A percentile compares a stretch with the other conserved stretches of the same genome.
Evolutionary conservation across 2,329 filamentous ascomycete genomes (phyloP).

Genomic region (Neoarthrinium moseri): DNA sequence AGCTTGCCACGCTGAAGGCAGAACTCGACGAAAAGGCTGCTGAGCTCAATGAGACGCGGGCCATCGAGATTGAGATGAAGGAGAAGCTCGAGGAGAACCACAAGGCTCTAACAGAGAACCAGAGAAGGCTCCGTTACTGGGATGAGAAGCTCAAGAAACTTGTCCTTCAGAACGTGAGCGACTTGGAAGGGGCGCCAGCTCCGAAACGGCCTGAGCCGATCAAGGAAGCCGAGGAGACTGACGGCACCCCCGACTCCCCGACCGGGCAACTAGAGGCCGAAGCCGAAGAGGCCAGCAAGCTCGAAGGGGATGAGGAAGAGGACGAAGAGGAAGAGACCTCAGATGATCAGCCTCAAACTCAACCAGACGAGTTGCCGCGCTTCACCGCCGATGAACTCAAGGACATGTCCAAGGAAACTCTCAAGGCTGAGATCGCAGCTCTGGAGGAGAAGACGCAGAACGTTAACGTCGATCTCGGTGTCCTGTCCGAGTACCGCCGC

Average conservation of each 20-base stretch:
- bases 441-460: conserved; percentile 75
- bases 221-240: conserved; percentile 28
- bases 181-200: conserved; percentile 49
- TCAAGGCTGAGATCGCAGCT: conserved; percentile 61
- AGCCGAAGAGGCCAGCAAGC: conserved; percentile 12
- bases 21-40: conserved; percentile 84
- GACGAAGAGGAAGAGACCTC: conserved; percentile 18
- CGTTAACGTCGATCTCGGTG: conserved; percentile 82
- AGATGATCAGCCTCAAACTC: conserved; percentile 19
- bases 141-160: conserved; percentile 86
- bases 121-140: conserved; percentile 83
- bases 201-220: conserved; percentile 21
- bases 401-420: conserved; percentile 61
- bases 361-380: conserved; percentile 64
- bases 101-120: conserved; percentile 82
- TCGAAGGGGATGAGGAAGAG: conserved; percentile 13
- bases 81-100: conserved; percentile 97
- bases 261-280: conserved; percentile 8
- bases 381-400: conserved; percentile 73
- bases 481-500: conserved; percentile 84
- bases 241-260: conserved; percentile 26
- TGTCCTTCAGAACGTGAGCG: conserved; percentile 74
- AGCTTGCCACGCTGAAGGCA: conserved; percentile 75
- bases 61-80: conserved; percentile 93
- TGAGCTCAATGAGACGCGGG: conserved; percentile 85